Conservation (phyloP, 345 rosid genomes). For the Eutrema japonicum region DNA sequence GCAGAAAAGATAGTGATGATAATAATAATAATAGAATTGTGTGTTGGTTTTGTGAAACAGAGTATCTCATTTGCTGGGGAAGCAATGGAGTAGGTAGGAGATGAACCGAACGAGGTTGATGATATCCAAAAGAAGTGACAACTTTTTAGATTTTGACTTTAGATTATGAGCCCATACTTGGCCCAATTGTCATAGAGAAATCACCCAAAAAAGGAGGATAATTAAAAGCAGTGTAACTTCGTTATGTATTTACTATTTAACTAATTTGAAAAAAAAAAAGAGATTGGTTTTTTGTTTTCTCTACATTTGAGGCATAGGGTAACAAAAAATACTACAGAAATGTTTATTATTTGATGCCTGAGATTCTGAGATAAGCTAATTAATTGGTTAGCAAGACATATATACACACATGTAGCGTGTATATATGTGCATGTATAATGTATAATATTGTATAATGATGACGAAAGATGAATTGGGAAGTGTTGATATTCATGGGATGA, state of each 20-base stretch:
- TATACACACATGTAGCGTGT: slow-evolving; percentile 5
- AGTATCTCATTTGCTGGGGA: slow-evolving; percentile 45
- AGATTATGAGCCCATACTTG: slow-evolving; percentile 39
- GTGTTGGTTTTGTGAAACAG: slow-evolving; percentile 41
- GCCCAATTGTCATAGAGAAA: slow-evolving; percentile 36
- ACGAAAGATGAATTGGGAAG: slow-evolving; percentile 27
- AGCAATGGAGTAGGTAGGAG: slow-evolving; percentile 46
- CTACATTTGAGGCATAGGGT: neutral
- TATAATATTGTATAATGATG: slow-evolving; percentile 5
- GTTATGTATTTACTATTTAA: slow-evolving; percentile 32
- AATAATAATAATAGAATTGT: slow-evolving; percentile 7
- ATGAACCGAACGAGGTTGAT: slow-evolving; percentile 37
- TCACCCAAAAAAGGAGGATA: neutral
- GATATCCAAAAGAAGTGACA: slow-evolving; percentile 36
- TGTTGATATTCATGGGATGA: slow-evolving; percentile 37
- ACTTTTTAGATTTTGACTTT: slow-evolving; percentile 43
- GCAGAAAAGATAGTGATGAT: neutral
- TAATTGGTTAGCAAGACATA: slow-evolving; percentile 1
- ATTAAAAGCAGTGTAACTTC: slow-evolving; percentile 18
- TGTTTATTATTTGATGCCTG: slow-evolving; percentile 1
- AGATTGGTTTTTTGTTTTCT: neutral
- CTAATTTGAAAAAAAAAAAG: slow-evolving; percentile 10
- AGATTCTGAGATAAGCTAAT: neutral
- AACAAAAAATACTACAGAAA: neutral
- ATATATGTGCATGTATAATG: slow-evolving; percentile 15